Conservation (phyloP, 345 rosid species). For the Eucalyptus fibrosa region DNA sequence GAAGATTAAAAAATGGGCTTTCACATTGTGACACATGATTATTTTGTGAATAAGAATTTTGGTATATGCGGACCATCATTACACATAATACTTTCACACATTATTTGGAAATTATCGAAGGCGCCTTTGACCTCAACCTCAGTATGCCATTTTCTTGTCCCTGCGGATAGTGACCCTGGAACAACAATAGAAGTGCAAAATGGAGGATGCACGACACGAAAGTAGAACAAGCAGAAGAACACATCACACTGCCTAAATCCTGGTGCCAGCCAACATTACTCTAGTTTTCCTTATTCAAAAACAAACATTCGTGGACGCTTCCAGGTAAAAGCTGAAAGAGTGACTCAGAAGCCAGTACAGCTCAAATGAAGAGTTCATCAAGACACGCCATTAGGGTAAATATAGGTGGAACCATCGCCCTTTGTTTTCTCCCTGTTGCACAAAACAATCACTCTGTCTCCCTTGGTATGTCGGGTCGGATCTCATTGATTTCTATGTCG, state of each 20-base stretch:
- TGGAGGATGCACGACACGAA: not conserved
- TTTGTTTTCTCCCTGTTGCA: not conserved
- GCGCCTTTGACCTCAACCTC: not conserved
- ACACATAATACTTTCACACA: not conserved
- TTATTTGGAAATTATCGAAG: not conserved
- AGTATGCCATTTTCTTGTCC: too few relatives aligned
- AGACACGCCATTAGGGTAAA: not conserved
- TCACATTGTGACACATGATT: not conserved
- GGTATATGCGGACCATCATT: not conserved
- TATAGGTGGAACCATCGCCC: conserved; percentile 6
- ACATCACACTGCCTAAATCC: not conserved
- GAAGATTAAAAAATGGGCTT: too few relatives aligned
- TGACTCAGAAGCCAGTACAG: not conserved
- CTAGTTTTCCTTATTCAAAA: not conserved
- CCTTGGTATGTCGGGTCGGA: not conserved
- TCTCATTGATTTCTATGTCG: not conserved
- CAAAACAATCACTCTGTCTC: not conserved
- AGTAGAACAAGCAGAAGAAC: not conserved
- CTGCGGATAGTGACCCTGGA: not conserved
- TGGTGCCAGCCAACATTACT: not conserved
- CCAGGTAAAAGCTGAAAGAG: not conserved
- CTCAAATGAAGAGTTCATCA: not conserved
- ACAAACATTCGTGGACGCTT: not conserved
- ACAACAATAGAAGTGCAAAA: not conserved
- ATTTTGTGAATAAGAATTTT: not conserved